Evolutionary conservation across 768 basidiomycete genomes (phyloP).

Genomic region (Suillus subalutaceus): DNA sequence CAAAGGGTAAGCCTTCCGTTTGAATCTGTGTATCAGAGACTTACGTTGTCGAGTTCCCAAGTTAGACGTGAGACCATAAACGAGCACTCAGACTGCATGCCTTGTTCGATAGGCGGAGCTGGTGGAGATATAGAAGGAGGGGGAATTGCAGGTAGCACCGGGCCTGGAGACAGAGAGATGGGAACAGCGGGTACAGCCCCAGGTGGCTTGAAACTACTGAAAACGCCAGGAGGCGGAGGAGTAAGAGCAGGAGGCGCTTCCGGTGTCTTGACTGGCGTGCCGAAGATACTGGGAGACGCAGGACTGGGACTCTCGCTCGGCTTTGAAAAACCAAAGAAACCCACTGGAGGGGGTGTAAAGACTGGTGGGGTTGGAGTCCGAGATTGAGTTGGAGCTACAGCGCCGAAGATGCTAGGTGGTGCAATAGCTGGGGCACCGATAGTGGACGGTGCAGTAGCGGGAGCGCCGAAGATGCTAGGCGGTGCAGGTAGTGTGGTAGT

Average conservation of each 20-base stretch:
- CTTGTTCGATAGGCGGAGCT: slow-evolving; percentile 46
- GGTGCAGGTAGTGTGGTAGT: slow-evolving; percentile 15
- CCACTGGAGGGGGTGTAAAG: neutral
- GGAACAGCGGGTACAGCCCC: slow-evolving; percentile 7
- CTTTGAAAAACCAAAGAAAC: slow-evolving; percentile 6
- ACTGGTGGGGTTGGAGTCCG: neutral
- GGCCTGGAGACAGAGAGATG: slow-evolving; percentile 9
- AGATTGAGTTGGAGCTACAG: neutral
- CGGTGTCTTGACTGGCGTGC: slow-evolving; percentile 9
- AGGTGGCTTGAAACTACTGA: slow-evolving; percentile 11
- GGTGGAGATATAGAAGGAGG: slow-evolving; percentile 15
- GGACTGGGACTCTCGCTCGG: slow-evolving; percentile 11
- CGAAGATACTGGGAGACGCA: slow-evolving; percentile 11
- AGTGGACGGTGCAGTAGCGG: neutral
- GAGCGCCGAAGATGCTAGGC: neutral
- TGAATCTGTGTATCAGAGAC: slow-evolving; percentile 24
- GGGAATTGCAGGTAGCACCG: slow-evolving; percentile 5
- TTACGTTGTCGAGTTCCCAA: slow-evolving; percentile 62
- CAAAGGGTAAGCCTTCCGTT: neutral
- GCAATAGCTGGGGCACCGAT: slow-evolving; percentile 8
- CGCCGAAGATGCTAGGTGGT: slow-evolving; percentile 3
- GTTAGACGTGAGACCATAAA: slow-evolving; percentile 48
- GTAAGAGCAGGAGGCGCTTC: slow-evolving; percentile 16
- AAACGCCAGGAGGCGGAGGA: slow-evolving; percentile 17
- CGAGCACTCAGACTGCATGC: slow-evolving; percentile 70